phyloP scores from a whole-genome alignment of 257 asterid species.

The Leonotis leonurus region DNA sequence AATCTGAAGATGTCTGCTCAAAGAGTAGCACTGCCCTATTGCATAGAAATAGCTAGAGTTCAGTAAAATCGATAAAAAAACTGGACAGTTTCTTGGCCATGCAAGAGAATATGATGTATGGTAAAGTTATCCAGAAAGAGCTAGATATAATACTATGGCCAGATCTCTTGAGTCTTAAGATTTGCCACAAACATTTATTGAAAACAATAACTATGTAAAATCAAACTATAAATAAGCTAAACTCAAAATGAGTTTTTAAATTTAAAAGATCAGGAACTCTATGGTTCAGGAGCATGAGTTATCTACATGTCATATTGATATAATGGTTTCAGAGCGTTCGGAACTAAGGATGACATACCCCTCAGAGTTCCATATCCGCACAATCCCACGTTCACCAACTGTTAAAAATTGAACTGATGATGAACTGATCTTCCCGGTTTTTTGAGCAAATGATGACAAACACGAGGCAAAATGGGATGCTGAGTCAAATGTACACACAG shows the following conservation, averaged over 20 bases:
- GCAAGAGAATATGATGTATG: slow-evolving; percentile 10
- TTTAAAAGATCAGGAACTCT: not conserved
- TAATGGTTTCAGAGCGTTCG: not conserved
- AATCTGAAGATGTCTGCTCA: slow-evolving; percentile 85
- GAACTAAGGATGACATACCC: slow-evolving; percentile 43
- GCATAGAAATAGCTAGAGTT: slow-evolving; percentile 21
- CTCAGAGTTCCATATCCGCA: slow-evolving; percentile 85
- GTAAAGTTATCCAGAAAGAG: not conserved
- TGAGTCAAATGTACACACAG: slow-evolving; percentile 54
- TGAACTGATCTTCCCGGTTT: slow-evolving; percentile 35
- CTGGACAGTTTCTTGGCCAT: not conserved
- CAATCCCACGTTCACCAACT: slow-evolving; percentile 94
- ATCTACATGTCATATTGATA: not conserved
- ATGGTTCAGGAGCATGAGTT: not conserved
- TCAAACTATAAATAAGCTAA: not conserved
- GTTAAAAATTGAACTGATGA: slow-evolving; percentile 63
- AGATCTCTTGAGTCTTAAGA: not conserved
- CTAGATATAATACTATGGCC: not conserved
- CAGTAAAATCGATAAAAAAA: not conserved
- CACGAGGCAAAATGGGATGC: slow-evolving; percentile 50
- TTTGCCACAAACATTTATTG: not conserved
- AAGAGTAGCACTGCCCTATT: slow-evolving; percentile 67
- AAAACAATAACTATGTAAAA: not conserved
- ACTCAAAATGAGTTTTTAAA: slow-evolving; percentile 1
- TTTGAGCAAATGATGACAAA: slow-evolving; percentile 36